Evolutionary conservation across 2,329 filamentous ascomycete species (phyloP).

Genomic region (Trichoderma sp.): DNA sequence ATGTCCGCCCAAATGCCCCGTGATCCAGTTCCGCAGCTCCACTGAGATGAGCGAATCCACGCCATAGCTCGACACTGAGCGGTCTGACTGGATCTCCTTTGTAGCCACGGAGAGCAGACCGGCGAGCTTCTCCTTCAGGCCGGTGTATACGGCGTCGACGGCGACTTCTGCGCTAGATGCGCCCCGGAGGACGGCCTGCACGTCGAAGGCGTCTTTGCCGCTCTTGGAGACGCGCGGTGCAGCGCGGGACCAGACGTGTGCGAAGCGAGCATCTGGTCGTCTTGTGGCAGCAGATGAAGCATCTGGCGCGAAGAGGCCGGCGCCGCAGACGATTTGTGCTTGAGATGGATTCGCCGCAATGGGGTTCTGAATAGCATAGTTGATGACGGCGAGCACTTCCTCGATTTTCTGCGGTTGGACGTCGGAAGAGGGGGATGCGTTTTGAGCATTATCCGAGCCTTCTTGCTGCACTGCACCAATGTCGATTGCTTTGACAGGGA

Average conservation of each 20-base stretch:
- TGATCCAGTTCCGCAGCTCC: slow-evolving; percentile 25
- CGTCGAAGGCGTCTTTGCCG: slow-evolving; percentile 17
- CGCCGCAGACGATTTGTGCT: slow-evolving; percentile 21
- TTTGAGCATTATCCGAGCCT: neutral
- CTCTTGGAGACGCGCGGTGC: slow-evolving; percentile 2
- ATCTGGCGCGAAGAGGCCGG: neutral
- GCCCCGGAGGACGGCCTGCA: slow-evolving; percentile 1
- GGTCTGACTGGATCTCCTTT: slow-evolving; percentile 24
- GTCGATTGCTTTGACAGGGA: slow-evolving; percentile 15
- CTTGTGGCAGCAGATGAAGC: neutral
- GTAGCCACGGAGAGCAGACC: slow-evolving; percentile 11
- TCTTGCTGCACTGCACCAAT: neutral
- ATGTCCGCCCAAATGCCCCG: slow-evolving; percentile 12
- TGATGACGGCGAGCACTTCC: slow-evolving; percentile 20
- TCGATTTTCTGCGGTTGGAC: slow-evolving; percentile 7
- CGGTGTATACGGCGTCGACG: slow-evolving; percentile 12
- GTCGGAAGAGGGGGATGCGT: neutral
- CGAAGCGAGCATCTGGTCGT: slow-evolving; percentile 21
- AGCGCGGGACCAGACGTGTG: slow-evolving; percentile 19
- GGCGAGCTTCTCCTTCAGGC: slow-evolving; percentile 24
- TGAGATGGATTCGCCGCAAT: neutral
- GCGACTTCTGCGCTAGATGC: slow-evolving; percentile 1
- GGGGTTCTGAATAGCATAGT: slow-evolving; percentile 18
- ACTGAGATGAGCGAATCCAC: slow-evolving; percentile 25
- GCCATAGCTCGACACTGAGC: slow-evolving; percentile 24